phyloP scores from a whole-genome alignment of 108 stramenopile genomes.

The Seminavis robusta region DNA sequence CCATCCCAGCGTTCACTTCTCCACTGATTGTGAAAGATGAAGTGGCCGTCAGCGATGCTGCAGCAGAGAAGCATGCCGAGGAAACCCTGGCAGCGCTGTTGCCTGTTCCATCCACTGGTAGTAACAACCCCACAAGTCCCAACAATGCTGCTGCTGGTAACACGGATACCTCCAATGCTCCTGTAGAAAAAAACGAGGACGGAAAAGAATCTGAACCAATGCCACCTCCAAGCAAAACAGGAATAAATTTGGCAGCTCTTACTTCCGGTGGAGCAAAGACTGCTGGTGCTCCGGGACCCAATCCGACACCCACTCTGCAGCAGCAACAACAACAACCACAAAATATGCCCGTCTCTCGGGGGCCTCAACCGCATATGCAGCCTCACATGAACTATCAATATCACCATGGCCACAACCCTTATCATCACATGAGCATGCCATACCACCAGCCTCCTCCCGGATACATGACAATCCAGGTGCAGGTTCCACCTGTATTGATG shows the following conservation, averaged over 20 bases:
- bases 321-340: constrained; percentile 9
- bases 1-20: constrained; percentile 55
- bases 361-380: constrained; percentile 1
- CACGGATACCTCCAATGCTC: neutral
- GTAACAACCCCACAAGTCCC: neutral
- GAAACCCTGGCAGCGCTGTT: too few relatives aligned
- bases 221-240: constrained; percentile 15
- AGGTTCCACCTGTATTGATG: constrained; percentile 48
- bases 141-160: neutral
- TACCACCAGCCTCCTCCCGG: constrained; percentile 15
- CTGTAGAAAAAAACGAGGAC: neutral
- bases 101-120: neutral
- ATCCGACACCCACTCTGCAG: constrained; percentile 2
- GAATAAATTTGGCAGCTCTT: constrained; percentile 34
- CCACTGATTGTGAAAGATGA: neutral
- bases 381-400: neutral
- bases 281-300: neutral
- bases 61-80: neutral
- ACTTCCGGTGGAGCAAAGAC: neutral
- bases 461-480: constrained; percentile 55
- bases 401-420: constrained; percentile 1
- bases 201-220: too few relatives aligned
- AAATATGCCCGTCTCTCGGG: constrained; percentile 6
- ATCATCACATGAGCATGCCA: neutral
- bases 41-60: neutral